These are phyloP conservation scores for Ogataea nakhonphanomensis DNA, from an alignment of 805 yeast species.

Conservation along the genomic window DNA sequence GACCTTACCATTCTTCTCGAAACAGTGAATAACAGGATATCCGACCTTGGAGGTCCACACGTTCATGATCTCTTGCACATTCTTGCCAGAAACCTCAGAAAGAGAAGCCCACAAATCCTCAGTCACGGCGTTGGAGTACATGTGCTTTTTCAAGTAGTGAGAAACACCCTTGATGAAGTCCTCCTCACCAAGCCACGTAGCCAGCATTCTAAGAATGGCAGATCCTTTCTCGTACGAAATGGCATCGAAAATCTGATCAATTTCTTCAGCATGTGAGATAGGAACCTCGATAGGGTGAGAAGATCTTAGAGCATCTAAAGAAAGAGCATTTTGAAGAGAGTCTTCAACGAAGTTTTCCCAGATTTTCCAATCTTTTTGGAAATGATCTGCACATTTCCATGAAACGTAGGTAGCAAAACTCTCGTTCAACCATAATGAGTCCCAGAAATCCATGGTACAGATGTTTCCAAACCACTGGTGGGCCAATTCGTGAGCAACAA, in stretches of 20 bases:
- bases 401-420: slow-evolving; percentile 91
- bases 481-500: slow-evolving; percentile 84
- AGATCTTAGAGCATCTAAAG: slow-evolving; percentile 55
- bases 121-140: slow-evolving; percentile 70
- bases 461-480: slow-evolving; percentile 93
- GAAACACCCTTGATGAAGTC: slow-evolving; percentile 72
- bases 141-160: slow-evolving; percentile 57
- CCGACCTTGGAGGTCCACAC: slow-evolving; percentile 75
- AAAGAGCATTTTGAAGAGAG: slow-evolving; percentile 49
- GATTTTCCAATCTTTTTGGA: slow-evolving; percentile 80
- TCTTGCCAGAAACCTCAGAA: slow-evolving; percentile 61
- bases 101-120: slow-evolving; percentile 69
- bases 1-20: slow-evolving; percentile 29
- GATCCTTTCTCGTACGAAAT: slow-evolving; percentile 84
- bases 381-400: slow-evolving; percentile 62
- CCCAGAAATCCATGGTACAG: slow-evolving; percentile 94
- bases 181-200: slow-evolving; percentile 68
- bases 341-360: slow-evolving; percentile 59
- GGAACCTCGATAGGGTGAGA: slow-evolving; percentile 89
- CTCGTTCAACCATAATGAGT: slow-evolving; percentile 85
- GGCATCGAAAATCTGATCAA: slow-evolving; percentile 79
- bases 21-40: slow-evolving; percentile 64
- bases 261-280: slow-evolving; percentile 74
- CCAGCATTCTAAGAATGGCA: slow-evolving; percentile 71
- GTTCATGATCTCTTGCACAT: slow-evolving; percentile 60